phyloP scores from a whole-genome alignment of 495 filamentous ascomycete species.

The Hypoxylon cercidicola region DNA sequence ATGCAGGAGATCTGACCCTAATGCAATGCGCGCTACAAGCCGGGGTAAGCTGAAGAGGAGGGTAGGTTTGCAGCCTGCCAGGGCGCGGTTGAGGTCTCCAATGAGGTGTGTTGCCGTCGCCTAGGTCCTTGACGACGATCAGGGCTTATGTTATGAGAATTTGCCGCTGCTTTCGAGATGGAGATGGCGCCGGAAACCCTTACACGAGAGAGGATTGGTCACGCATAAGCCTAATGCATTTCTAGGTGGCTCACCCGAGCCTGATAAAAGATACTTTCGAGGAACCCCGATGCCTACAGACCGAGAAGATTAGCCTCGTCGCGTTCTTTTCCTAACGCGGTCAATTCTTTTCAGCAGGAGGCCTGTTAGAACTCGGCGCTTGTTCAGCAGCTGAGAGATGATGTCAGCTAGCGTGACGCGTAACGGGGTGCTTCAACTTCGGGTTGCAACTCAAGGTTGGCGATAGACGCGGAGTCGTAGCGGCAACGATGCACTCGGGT shows the following conservation, averaged over 20 bases:
- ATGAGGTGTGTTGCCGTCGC: constrained; percentile 23
- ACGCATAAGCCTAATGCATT: constrained; percentile 4
- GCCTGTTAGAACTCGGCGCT: constrained; percentile 23
- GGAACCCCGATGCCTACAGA: constrained; percentile 11
- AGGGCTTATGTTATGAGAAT: constrained; percentile 1
- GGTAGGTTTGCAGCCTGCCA: constrained; percentile 39
- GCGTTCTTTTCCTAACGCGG: constrained; percentile 3
- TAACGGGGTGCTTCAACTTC: constrained; percentile 10
- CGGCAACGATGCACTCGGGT: constrained; percentile 14
- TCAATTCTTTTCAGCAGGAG: constrained; percentile 22
- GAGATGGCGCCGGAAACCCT: constrained; percentile 8
- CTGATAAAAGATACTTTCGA: background rate
- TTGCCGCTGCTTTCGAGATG: constrained; percentile 2
- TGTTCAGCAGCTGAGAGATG: constrained; percentile 32
- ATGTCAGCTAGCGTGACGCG: constrained; percentile 33
- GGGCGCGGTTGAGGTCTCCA: constrained; percentile 40
- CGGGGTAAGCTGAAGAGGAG: constrained; percentile 39
- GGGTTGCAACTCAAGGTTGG: constrained; percentile 33
- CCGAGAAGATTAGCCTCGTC: background rate
- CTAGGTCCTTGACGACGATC: constrained; percentile 27
- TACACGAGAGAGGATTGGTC: constrained; percentile 7
- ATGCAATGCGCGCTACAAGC: constrained; percentile 40
- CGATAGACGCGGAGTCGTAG: constrained; percentile 22
- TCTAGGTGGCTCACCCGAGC: constrained; percentile 1
- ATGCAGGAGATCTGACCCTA: constrained; percentile 43